A percentile compares a stretch with the other conserved stretches of the same genome.
phyloP scores from a whole-genome alignment of 495 filamentous ascomycete genomes.

The Aspergillus homomorphus region DNA sequence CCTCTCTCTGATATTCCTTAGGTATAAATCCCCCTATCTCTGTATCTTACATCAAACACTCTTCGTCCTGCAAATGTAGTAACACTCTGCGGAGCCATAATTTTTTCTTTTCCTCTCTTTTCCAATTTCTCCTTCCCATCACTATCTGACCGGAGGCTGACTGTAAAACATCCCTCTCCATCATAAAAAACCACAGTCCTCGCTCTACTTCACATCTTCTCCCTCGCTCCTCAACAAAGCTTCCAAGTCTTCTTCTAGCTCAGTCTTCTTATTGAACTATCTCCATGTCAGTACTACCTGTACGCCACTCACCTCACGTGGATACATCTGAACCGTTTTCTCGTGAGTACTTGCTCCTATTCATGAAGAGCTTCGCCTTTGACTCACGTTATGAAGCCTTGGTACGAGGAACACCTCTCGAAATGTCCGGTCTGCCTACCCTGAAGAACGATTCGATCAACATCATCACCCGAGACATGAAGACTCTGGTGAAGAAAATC shows the following conservation, averaged over 20 bases:
- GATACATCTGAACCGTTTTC: neutral
- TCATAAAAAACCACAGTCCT: no score
- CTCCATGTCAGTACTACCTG: neutral
- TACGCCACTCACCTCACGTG: neutral
- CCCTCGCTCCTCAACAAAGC: no score
- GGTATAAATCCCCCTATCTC: neutral
- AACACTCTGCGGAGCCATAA: no score
- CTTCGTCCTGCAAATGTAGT: no score
- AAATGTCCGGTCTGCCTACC: constrained; percentile 4
- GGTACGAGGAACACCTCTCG: neutral
- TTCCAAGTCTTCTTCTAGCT: no score
- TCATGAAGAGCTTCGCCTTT: neutral
- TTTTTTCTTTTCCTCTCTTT: no score
- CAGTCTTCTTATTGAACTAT: neutral
- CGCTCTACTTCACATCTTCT: no score
- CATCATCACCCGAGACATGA: constrained; percentile 37
- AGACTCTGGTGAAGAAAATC: constrained; percentile 43
- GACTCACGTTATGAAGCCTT: constrained; percentile 4
- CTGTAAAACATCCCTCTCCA: no score
- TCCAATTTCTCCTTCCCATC: no score
- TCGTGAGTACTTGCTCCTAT: neutral
- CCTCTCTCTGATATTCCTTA: neutral
- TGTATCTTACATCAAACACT: neutral
- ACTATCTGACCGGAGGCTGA: no score
- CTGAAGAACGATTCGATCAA: constrained; percentile 23